Evolutionary conservation across 2,329 filamentous ascomycete genomes (phyloP).

Genomic region (Lecanoromycetidae sp.): DNA sequence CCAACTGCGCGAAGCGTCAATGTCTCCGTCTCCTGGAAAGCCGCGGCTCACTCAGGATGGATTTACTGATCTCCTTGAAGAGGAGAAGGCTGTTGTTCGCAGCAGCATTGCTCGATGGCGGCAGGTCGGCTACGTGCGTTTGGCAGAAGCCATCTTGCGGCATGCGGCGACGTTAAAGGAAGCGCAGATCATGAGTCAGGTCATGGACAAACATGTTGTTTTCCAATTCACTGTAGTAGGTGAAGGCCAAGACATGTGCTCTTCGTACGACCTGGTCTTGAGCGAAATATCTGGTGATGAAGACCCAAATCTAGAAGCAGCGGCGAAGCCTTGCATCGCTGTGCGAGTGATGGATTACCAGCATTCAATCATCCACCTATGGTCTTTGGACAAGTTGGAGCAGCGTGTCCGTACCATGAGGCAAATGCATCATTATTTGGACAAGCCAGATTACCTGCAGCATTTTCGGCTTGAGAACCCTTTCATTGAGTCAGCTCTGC

Average conservation of each 20-base stretch:
- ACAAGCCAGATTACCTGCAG: constrained; percentile 86
- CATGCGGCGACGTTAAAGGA: constrained; percentile 83
- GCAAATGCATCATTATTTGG: constrained; percentile 92
- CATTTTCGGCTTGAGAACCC: constrained; percentile 89
- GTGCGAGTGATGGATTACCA: constrained; percentile 86
- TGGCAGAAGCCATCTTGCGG: constrained; percentile 85
- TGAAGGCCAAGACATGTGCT: constrained; percentile 73
- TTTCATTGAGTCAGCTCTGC: constrained; percentile 82
- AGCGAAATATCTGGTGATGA: constrained; percentile 82
- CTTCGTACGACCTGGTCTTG: constrained; percentile 91
- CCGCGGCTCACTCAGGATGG: constrained; percentile 33
- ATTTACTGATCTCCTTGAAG: constrained; percentile 48
- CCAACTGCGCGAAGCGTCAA: constrained; percentile 55
- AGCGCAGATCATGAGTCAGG: constrained; percentile 94
- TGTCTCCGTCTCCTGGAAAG: constrained; percentile 48
- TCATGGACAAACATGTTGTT: constrained; percentile 81
- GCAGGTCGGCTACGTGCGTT: constrained; percentile 73
- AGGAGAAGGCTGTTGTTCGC: constrained; percentile 59
- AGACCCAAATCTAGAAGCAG: constrained; percentile 66
- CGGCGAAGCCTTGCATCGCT: constrained; percentile 79
- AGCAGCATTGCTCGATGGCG: constrained; percentile 63
- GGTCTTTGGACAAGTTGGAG: constrained; percentile 87
- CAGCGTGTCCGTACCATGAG: constrained; percentile 83
- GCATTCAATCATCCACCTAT: constrained; percentile 72
- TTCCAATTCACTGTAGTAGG: constrained; percentile 94